Conservation (phyloP, 192 early-diverging fungal genomes). For the Phlyctochytrium bullatum region DNA sequence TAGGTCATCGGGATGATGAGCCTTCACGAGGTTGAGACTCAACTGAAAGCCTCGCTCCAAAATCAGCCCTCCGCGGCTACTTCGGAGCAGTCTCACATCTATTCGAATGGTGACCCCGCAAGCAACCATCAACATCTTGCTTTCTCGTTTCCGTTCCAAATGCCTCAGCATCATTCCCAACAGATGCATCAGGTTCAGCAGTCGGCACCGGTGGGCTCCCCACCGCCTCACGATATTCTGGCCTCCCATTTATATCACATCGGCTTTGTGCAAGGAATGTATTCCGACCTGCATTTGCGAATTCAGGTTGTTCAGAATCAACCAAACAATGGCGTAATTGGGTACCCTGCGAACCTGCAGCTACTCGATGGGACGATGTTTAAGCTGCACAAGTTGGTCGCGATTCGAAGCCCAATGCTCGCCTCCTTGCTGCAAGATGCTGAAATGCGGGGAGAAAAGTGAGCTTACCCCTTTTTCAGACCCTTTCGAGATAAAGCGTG, state of each 20-base stretch:
- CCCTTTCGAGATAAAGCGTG: background rate
- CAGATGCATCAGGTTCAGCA: slow-evolving; percentile 11
- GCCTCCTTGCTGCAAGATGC: slow-evolving; percentile 34
- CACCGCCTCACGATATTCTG: slow-evolving; percentile 44
- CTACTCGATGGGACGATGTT: slow-evolving; percentile 34
- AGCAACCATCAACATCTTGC: background rate
- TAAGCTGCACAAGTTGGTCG: slow-evolving; percentile 54
- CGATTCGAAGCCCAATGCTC: slow-evolving; percentile 42
- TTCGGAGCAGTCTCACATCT: background rate
- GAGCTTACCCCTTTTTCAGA: background rate
- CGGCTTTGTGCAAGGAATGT: slow-evolving; percentile 44
- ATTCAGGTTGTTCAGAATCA: slow-evolving; percentile 20
- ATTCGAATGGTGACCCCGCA: background rate
- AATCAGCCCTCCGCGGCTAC: background rate
- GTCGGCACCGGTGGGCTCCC: background rate
- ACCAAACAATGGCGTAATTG: background rate
- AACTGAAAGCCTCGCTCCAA: background rate
- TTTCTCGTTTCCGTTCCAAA: background rate
- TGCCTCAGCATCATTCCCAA: slow-evolving; percentile 13
- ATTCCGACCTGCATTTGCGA: slow-evolving; percentile 47
- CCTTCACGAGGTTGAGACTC: background rate
- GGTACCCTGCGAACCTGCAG: slow-evolving; percentile 4
- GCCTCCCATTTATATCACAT: slow-evolving; percentile 53
- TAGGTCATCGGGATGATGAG: background rate
- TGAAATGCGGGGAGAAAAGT: slow-evolving; percentile 28